Conservation (phyloP, 768 basidiomycete genomes). For the Kondoa subrosea region DNA sequence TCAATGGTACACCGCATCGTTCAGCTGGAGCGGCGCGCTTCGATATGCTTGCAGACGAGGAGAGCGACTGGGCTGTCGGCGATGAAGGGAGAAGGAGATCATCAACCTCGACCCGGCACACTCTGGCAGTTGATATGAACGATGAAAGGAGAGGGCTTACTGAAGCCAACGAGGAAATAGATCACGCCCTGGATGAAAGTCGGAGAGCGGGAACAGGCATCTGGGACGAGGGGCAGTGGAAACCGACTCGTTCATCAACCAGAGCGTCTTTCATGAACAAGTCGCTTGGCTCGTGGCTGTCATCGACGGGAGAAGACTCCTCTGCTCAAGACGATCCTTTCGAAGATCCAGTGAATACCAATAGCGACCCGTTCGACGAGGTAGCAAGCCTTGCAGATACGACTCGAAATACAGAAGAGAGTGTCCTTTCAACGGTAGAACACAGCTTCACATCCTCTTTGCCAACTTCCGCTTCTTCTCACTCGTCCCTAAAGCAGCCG, state of each 20-base stretch:
- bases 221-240: not conserved
- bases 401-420: not conserved
- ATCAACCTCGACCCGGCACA: not conserved
- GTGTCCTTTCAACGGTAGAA: not conserved
- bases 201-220: not conserved
- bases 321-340: not conserved
- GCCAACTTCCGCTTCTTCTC: not conserved
- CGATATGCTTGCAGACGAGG: conserved; percentile 9
- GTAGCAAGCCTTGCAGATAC: not conserved
- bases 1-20: not conserved
- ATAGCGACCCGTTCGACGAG: not conserved
- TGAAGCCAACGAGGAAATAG: not conserved
- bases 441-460: not conserved
- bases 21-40: not conserved
- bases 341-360: too few species aligned
- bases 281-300: not conserved
- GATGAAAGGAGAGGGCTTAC: not conserved
- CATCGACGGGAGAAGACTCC: not conserved
- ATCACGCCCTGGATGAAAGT: not conserved
- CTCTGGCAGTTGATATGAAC: not conserved
- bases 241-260: not conserved
- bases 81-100: not conserved
- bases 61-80: conserved; percentile 1
- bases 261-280: not conserved
- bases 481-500: not conserved